Evolutionary conservation across 441 rosid species (phyloP), one percentile per base, ranked within the genome.

Genomic region (Iberis amara): DNA sequence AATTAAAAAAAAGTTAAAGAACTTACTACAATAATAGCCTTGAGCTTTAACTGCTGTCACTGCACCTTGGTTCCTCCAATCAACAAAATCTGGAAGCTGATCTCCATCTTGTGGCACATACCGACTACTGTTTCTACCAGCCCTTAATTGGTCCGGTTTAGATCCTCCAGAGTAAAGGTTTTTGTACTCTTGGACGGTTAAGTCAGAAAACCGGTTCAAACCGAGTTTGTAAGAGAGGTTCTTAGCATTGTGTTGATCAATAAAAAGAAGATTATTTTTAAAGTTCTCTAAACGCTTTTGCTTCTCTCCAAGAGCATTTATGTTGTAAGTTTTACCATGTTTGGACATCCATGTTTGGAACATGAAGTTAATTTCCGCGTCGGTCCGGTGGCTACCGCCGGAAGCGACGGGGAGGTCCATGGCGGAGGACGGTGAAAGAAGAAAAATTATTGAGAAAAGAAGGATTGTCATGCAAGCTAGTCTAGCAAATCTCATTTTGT

Each of bases 111-210:
- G 33, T 49, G 31, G 37, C 26, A 57, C 60, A 37, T 80, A 75
- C 45, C 81, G 63, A 11, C 8, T 45, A 60, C 77, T 73, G 3
- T 71, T 58, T 46, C 44, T 80, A 60, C 61, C 66, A 35, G 68
- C 24, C 44, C 74, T 65, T n/a, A n/a, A n/a, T 35, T 76, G 75
- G 31, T 38, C 61, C 2, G 71, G 40, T 54, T 54, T 62, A 14
- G 57, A 61, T 47, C 72, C 68, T 13, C 15, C 50, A 46, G 81
- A 41, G 35, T 47, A 73, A 61, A 36, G 27, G 12, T 56, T 33
- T 4, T 65, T 66, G 70, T 78, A 83, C 77, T 83, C 85, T 43
- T 73, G 70, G 33, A 78, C 75, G n/a, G 81, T 80, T 31, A 83
- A 45, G 54, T 80, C 90, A 5, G 82, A 81, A 18, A 83, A 83